Base-by-base conservation (phyloP, 345 rosid species). In the Citrus trifoliata region DNA sequence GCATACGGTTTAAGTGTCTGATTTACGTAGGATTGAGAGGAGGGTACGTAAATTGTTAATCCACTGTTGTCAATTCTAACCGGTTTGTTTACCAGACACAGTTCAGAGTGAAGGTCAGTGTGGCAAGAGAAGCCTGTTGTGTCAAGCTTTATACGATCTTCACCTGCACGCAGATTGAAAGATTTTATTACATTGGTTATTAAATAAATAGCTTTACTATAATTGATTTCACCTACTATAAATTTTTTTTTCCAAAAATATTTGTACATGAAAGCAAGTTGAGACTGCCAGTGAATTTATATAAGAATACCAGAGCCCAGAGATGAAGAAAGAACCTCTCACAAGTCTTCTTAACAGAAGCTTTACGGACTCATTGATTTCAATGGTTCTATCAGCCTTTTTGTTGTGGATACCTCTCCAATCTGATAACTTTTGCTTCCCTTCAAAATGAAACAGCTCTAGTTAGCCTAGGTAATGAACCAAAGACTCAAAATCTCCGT, bases 51-150 rank as follows among this genome's bases (percentile, higher is more conserved):
- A 61, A 84, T 76, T 7, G 72, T 70, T 38, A 79, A 64, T 25
- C 71, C 83, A 12, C 65, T 71, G 72, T 79, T 53, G 61, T 51
- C 71, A 28, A 87, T 73, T 74, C 81, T 68, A 18, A 84, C 84
- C 1, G 77, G 85, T 25, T 76, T 81, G 27, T 70, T 77, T 27
- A 77, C 77, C 30, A 83, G 48, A 73, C 88, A 86, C 19, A 77
- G 42, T 18, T 83, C 80, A 9, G 78, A 32, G 60, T 86, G 83
- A 33, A 40, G 24, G 61, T 77, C 83, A 32, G 72, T 27, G 16
- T 80, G 83, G 80, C 86, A 83, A 27, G 83, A 68, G 58, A 83
- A 83, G 33, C 85, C 88, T 4, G 33, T 55, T 19, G 32, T 3
- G 22, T 79, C 76, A 3, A 86, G 80, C 76, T 77, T 68, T 14